A percentile compares a stretch with the other conserved stretches of the same genome.
Evolutionary conservation across 495 filamentous ascomycete genomes (phyloP).

Genomic region (Neurospora sp.): DNA sequence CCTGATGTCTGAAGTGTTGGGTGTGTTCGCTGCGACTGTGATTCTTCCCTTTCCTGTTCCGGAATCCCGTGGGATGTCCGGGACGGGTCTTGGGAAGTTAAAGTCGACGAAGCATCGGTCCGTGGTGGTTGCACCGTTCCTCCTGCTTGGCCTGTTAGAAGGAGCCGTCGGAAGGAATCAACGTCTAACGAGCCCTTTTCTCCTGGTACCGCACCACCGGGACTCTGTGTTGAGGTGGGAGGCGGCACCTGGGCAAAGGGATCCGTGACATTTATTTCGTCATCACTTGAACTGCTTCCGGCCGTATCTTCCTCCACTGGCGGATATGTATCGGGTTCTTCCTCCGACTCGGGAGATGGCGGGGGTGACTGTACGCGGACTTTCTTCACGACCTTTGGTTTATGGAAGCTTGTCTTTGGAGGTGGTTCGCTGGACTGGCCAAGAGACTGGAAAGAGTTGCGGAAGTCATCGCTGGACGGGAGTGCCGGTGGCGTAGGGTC

Average conservation of each 20-base stretch:
- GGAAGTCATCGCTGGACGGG: conserved; percentile 20
- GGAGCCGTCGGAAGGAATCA: conserved; percentile 48
- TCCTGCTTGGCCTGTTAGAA: conserved; percentile 48
- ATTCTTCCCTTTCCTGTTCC: conserved; percentile 29
- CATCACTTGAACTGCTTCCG: conserved; percentile 11
- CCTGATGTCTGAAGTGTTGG: conserved; percentile 11
- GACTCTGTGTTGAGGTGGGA: conserved; percentile 4
- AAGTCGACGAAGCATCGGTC: conserved; percentile 33
- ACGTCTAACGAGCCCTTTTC: conserved; percentile 45
- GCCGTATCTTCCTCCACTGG: conserved; percentile 16
- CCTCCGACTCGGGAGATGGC: conserved; percentile 37
- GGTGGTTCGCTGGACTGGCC: conserved; percentile 22
- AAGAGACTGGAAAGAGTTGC: conserved; percentile 16
- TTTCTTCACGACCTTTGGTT: conserved; percentile 40
- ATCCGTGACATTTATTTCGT: conserved; percentile 1
- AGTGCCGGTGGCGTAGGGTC: conserved; percentile 7
- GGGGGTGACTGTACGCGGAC: conserved; percentile 49
- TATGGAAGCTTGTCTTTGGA: conserved; percentile 32
- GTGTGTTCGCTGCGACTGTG: conserved; percentile 20
- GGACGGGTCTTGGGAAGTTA: conserved; percentile 33
- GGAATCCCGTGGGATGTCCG: conserved; percentile 37
- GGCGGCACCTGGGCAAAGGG: neutral
- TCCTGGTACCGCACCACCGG: conserved; percentile 5
- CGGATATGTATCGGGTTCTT: conserved; percentile 23
- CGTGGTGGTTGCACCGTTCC: conserved; percentile 8